phyloP scores from a whole-genome alignment of 2,329 filamentous ascomycete genomes.

The Albophoma yamanashiensis region DNA sequence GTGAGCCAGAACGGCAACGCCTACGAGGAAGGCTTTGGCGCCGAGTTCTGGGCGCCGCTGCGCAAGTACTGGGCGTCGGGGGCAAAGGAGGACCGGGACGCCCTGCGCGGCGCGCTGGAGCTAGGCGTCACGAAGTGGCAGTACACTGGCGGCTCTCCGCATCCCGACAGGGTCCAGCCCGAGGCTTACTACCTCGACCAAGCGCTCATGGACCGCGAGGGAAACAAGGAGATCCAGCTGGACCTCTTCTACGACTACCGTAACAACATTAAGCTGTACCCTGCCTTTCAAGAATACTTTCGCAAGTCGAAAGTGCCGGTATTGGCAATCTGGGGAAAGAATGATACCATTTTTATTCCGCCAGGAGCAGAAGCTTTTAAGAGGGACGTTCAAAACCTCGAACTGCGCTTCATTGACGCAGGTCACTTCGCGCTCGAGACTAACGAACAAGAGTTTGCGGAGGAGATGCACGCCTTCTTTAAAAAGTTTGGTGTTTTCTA shows the following conservation, averaged over 20 bases:
- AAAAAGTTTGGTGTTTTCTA: not conserved
- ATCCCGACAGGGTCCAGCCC: conserved; percentile 25
- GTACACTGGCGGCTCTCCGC: conserved; percentile 28
- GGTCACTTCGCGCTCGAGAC: conserved; percentile 41
- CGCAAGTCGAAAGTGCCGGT: conserved; percentile 37
- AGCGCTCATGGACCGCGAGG: conserved; percentile 35
- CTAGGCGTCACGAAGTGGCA: conserved; percentile 30
- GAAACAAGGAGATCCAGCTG: conserved; percentile 41
- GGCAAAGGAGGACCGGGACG: conserved; percentile 21
- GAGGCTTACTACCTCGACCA: conserved; percentile 40
- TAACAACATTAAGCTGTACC: conserved; percentile 43
- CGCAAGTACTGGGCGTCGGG: conserved; percentile 31
- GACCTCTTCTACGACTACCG: conserved; percentile 47
- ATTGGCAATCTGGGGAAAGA: conserved; percentile 47
- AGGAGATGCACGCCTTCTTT: conserved; percentile 4
- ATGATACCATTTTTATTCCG: conserved; percentile 39
- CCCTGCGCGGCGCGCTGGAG: conserved; percentile 21
- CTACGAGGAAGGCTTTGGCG: conserved; percentile 42
- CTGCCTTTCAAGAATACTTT: conserved; percentile 44
- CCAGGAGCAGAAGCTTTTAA: conserved; percentile 43
- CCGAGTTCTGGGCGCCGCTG: conserved; percentile 38
- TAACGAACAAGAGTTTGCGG: conserved; percentile 18
- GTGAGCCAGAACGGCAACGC: conserved; percentile 52
- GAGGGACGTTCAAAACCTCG: conserved; percentile 34
- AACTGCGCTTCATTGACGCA: conserved; percentile 39